Base-by-base conservation (phyloP, 2,329 filamentous ascomycete species). In the Fusarium metavorans region DNA sequence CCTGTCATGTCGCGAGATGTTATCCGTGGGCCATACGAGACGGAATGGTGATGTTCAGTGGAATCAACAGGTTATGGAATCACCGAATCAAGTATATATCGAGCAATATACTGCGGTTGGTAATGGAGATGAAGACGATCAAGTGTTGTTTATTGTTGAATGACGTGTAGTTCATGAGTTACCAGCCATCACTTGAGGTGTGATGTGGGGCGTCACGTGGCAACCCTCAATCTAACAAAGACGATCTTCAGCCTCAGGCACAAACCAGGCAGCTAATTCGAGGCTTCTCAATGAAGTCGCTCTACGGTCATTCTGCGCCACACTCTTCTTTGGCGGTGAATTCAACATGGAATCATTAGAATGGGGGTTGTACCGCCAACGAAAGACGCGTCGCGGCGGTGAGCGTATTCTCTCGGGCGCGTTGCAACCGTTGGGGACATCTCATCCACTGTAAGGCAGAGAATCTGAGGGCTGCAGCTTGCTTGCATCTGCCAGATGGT, bases 211-310 rank as follows among this genome's bases (percentile, higher is more conserved):
- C 11, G 9, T 20, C 35, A 61, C 14, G 25, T 50, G 32, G 35
- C 25, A 39, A 56, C 25, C 35, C 4, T 41, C 8, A 32, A 52
- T 34, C 23, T 10, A 37, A 35, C 7, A 14, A 41, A 73, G 71
- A 67, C 45, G 63, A 32, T 34, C 50, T 25, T 5, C 0, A 4
- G 71, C 71, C 71, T 73, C 48, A 73, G 71, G 71, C 67, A 74
- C 8, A 25, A 3, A 32, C 0, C 11, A 1, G 68, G 23, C 45
- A 64, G 25, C 4, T 4, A 14, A 2, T 14, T 23, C n/a, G 16
- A 13, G 14, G 25, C 34, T 39, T 18, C 35, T 30, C 13, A 27
- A 27, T 20, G 18, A 30, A 59, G 9, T 20, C 13, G 18, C 18
- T 16, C 35, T 35, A 20, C n/a, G 11, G 25, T 13, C 14, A n/a